phyloP scores from a whole-genome alignment of 2,329 filamentous ascomycete genomes.

The Aspergillus oerlinghausenensis region DNA sequence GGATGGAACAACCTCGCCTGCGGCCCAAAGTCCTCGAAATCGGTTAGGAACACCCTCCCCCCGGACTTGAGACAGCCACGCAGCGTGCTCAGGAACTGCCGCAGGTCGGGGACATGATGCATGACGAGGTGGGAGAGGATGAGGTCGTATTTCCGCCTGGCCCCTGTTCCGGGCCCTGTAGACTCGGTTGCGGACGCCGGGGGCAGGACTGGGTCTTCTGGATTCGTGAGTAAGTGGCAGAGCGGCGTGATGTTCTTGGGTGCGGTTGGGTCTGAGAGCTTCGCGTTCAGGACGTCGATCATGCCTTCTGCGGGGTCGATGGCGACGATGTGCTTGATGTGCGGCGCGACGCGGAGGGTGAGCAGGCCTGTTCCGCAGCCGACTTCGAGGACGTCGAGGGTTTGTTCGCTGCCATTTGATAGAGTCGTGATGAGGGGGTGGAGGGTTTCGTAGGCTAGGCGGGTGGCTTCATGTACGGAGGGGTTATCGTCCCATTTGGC shows the following conservation, averaged over 20 bases:
- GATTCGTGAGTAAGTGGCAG: constrained; percentile 45
- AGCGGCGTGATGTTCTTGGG: constrained; percentile 45
- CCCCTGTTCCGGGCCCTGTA: constrained; percentile 18
- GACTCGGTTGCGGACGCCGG: constrained; percentile 25
- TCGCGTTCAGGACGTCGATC: constrained; percentile 48
- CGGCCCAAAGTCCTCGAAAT: constrained; percentile 55
- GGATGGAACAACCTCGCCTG: constrained; percentile 52
- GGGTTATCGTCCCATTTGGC: constrained; percentile 53
- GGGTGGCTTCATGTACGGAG: constrained; percentile 44
- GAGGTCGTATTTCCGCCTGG: constrained; percentile 46
- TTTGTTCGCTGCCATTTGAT: constrained; percentile 4
- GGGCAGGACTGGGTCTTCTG: constrained; percentile 45
- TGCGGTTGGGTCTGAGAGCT: constrained; percentile 32
- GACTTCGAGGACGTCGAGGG: constrained; percentile 50
- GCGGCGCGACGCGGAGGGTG: constrained; percentile 46
- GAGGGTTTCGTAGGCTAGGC: constrained; percentile 45
- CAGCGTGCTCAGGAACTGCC: constrained; percentile 43
- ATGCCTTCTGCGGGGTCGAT: constrained; percentile 54
- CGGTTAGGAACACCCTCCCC: constrained; percentile 50
- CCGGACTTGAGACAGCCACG: constrained; percentile 45
- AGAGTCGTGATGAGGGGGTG: constrained; percentile 21
- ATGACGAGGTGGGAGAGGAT: constrained; percentile 52
- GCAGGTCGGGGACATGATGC: constrained; percentile 51
- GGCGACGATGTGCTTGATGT: constrained; percentile 47
- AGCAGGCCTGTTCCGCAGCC: constrained; percentile 56